Conservation (phyloP, 2,329 filamentous ascomycete genomes). For the Arthrinium phaeospermum region DNA sequence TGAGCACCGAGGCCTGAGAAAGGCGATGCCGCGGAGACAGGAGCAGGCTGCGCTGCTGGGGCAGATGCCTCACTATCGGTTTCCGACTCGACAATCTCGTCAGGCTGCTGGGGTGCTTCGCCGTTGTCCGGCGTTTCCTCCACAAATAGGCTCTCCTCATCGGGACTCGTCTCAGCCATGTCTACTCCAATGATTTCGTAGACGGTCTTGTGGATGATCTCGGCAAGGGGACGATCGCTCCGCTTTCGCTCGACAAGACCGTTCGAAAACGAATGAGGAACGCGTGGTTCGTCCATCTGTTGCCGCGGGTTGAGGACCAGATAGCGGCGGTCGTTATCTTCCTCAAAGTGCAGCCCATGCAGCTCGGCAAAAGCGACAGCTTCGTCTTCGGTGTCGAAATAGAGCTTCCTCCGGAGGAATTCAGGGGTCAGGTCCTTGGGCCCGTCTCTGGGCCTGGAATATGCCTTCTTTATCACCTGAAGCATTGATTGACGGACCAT, state of each 20-base stretch:
- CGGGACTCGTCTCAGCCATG: constrained; percentile 16
- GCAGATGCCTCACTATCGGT: background rate
- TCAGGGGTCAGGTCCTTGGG: constrained; percentile 65
- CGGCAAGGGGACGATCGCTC: constrained; percentile 54
- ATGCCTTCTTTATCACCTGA: constrained; percentile 58
- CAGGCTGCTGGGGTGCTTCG: background rate
- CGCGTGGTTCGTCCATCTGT: constrained; percentile 52
- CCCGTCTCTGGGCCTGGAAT: constrained; percentile 61
- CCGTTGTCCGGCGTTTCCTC: constrained; percentile 19
- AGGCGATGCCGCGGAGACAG: background rate
- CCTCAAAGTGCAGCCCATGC: constrained; percentile 60
- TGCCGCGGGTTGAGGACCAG: constrained; percentile 52
- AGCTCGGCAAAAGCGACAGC: constrained; percentile 68
- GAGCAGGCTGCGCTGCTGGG: background rate
- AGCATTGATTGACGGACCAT: constrained; percentile 64
- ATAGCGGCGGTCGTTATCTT: constrained; percentile 45
- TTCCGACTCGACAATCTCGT: constrained; percentile 3
- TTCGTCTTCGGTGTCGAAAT: constrained; percentile 71
- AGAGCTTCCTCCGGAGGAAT: constrained; percentile 61
- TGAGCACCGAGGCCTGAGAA: background rate
- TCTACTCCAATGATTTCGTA: constrained; percentile 39
- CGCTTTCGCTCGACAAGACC: constrained; percentile 66
- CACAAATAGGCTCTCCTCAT: constrained; percentile 37
- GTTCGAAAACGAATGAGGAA: constrained; percentile 62
- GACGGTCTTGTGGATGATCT: constrained; percentile 62